Conservation (phyloP, 2,329 filamentous ascomycete genomes). For the Coniochaeta ligniaria region DNA sequence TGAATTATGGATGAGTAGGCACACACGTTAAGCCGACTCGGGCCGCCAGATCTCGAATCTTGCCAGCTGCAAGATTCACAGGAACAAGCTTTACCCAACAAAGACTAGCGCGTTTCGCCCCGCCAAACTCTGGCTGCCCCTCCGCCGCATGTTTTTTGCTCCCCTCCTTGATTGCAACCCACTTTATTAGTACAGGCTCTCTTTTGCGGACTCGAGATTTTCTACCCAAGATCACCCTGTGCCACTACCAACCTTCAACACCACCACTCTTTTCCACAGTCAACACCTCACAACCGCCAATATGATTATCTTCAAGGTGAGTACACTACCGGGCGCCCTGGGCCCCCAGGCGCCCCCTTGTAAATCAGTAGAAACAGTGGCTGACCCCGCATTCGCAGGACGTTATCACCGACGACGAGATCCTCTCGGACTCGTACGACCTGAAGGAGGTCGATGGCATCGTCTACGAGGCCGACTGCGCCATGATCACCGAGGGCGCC, state of each 20-base stretch:
- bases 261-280: background rate
- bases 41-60: background rate
- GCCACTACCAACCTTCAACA: background rate
- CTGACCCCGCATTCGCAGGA: slow-evolving; percentile 54
- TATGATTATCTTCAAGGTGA: slow-evolving; percentile 70
- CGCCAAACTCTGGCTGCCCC: background rate
- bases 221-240: background rate
- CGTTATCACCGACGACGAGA: slow-evolving; percentile 81
- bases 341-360: background rate
- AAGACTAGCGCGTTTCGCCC: background rate
- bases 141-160: background rate
- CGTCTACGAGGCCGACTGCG: slow-evolving; percentile 86
- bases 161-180: slow-evolving; percentile 1
- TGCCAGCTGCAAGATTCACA: background rate
- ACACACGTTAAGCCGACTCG: background rate
- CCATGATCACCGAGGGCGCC: slow-evolving; percentile 74
- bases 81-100: background rate
- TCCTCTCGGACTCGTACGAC: slow-evolving; percentile 92
- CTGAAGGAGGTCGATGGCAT: slow-evolving; percentile 72
- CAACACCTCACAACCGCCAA: slow-evolving; percentile 33
- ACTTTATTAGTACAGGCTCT: background rate
- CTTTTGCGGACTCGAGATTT: background rate
- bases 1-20: too few relatives aligned
- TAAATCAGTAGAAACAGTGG: slow-evolving; percentile 5
- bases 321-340: slow-evolving; percentile 11